These are phyloP conservation scores for Ceratocystis smalleyi DNA, from an alignment of 2,329 filamentous ascomycete genomes.

Conservation along the genomic window DNA sequence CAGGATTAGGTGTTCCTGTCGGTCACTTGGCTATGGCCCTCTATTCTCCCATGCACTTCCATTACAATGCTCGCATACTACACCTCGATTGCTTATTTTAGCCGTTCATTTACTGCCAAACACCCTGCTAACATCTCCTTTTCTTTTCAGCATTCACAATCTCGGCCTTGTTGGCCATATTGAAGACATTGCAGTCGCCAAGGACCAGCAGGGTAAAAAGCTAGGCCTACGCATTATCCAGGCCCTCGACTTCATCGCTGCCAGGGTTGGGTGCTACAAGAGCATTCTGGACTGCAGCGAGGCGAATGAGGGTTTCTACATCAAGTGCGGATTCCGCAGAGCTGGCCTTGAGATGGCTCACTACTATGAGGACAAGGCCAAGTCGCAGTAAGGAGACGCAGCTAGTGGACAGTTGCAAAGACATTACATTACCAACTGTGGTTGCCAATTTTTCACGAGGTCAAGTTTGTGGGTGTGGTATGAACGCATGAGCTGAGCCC, in stretches of 20 bases:
- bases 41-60: neutral
- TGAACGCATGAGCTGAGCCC: neutral
- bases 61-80: neutral
- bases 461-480: neutral
- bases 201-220: constrained; percentile 95
- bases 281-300: constrained; percentile 93
- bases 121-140: neutral
- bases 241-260: constrained; percentile 75
- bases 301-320: constrained; percentile 90
- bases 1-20: neutral
- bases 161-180: constrained; percentile 83
- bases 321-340: constrained; percentile 90
- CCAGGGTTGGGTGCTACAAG: constrained; percentile 89
- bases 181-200: constrained; percentile 90
- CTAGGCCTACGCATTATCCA: constrained; percentile 84
- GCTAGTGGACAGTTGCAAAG: neutral
- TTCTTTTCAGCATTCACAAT: constrained; percentile 49
- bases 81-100: neutral
- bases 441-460: neutral
- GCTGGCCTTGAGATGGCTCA: constrained; percentile 94
- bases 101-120: neutral
- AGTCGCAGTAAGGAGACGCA: constrained; percentile 21
- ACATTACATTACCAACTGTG: no score
- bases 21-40: neutral
- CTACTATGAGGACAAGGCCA: constrained; percentile 58